Base-by-base conservation (phyloP, 2,329 filamentous ascomycete genomes). In the Aspergillus luchuensis region DNA sequence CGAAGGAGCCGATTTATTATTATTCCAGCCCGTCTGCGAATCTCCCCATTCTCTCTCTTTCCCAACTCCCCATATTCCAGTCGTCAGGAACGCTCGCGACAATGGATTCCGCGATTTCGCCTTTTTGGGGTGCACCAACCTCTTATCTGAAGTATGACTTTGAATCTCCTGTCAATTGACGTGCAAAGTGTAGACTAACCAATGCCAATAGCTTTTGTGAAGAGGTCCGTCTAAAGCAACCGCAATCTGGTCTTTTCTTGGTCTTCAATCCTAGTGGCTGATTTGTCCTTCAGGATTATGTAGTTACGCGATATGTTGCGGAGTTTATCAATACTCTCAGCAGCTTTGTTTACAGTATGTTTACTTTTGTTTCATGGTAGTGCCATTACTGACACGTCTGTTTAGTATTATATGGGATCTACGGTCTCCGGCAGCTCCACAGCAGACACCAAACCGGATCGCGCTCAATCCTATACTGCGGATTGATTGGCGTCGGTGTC, bases 281-380 rank as follows among this genome's bases (percentile, higher is more conserved):
- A 58, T 25, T 28, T 5, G 39, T 5, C 39, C 52, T 36, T 13
- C 13, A 73, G 71, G 71, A 74, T 59, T 81, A 81, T 69, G 71
- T 76, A 8, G 66, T 81, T 11, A 80, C 79, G 8, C 68, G 75
- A 19, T 80, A 78, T 33, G 68, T 80, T 19, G 79, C 77, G 5
- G 79, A 81, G 52, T 80, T 81, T 39, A 75, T 80, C 64, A 81
- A 81, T 60, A 80, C 78, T 0, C 62, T 80, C 2, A 80, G 78
- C 58, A 81, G 78, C 56, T 62, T 78, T 0, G 64, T 73, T 4
- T 81, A 75, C 47, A 65, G 71, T 72, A 55, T n/a, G 67, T 63
- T 36, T 13, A 28, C 25, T 28, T 0, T 8, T 28, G 25, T 8
- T 8, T 28, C 0, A 28, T 28, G 25, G 25, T 28, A 8, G 25